phyloP scores from a whole-genome alignment of 495 filamentous ascomycete genomes.

The Talaromyces liani region DNA sequence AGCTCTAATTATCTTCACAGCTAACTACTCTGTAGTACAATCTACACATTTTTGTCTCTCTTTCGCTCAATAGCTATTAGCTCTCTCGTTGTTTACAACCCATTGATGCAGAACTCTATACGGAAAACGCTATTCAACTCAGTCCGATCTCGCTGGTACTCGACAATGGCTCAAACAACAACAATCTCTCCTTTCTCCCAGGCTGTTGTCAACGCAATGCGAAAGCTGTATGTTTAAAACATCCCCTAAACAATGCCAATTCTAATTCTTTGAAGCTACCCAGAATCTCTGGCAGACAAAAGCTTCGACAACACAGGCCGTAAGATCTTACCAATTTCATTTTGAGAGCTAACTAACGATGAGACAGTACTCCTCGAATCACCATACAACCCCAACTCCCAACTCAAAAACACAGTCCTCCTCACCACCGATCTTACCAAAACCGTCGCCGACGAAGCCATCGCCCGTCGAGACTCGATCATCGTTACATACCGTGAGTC shows the following conservation, averaged over 20 bases:
- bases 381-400: conserved; percentile 49
- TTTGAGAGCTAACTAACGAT: not conserved
- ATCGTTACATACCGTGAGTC: conserved; percentile 81
- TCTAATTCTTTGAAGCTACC: conserved; percentile 55
- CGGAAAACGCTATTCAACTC: not conserved
- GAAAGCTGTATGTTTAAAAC: conserved; percentile 58
- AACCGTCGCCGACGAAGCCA: conserved; percentile 86
- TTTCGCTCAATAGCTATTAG: not conserved
- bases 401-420: conserved; percentile 67
- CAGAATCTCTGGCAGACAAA: conserved; percentile 78
- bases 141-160: conserved; percentile 16
- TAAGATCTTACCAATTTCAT: conserved; percentile 28
- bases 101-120: conserved; percentile 1
- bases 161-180: conserved; percentile 25
- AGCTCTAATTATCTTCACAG: not conserved
- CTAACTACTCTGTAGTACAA: no score
- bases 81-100: not conserved
- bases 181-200: conserved; percentile 57
- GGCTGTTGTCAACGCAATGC: conserved; percentile 74
- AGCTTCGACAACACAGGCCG: conserved; percentile 91
- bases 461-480: conserved; percentile 63
- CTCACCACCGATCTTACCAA: conserved; percentile 88
- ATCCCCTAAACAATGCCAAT: not conserved
- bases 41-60: not conserved
- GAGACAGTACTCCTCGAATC: conserved; percentile 66